These are phyloP conservation scores for Phyllosticta paracitricarpa DNA, from an alignment of 2,329 filamentous ascomycete genomes.

Conservation along the genomic window DNA sequence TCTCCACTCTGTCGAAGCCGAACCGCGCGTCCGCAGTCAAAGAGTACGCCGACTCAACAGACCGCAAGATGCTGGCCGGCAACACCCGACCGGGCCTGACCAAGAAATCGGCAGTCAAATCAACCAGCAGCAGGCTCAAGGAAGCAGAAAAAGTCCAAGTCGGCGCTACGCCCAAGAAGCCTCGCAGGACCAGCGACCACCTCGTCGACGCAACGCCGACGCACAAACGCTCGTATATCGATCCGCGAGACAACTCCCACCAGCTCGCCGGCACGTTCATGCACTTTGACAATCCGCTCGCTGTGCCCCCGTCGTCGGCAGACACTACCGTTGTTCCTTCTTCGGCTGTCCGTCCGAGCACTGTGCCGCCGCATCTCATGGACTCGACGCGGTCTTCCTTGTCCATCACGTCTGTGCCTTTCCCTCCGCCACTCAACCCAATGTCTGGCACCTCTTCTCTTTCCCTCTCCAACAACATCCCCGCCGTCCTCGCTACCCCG, in stretches of 20 bases:
- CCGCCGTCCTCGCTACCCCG: neutral
- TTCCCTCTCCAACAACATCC: neutral
- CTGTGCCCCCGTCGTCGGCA: slow-evolving; percentile 17
- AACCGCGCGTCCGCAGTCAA: slow-evolving; percentile 62
- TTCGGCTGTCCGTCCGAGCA: slow-evolving; percentile 25
- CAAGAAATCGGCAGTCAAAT: slow-evolving; percentile 16
- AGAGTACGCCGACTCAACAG: slow-evolving; percentile 56
- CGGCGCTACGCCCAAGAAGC: slow-evolving; percentile 18
- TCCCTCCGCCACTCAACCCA: neutral
- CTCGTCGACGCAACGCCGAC: neutral
- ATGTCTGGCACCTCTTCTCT: neutral
- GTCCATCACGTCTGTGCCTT: neutral
- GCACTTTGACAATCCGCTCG: slow-evolving; percentile 20
- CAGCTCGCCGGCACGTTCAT: slow-evolving; percentile 19
- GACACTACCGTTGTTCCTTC: slow-evolving; percentile 31
- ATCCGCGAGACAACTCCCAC: slow-evolving; percentile 8
- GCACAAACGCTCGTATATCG: neutral
- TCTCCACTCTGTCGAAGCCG: slow-evolving; percentile 62
- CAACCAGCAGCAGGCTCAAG: neutral
- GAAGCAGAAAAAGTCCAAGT: neutral
- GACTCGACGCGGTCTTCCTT: slow-evolving; percentile 1
- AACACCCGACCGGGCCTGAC: neutral
- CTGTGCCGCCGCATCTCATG: neutral
- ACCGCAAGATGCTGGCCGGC: slow-evolving; percentile 16
- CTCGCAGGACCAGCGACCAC: neutral